A percentile compares a stretch with the other conserved stretches of the same genome.
Conservation (phyloP, 2,329 filamentous ascomycete genomes). For the Aspergillus persii region DNA sequence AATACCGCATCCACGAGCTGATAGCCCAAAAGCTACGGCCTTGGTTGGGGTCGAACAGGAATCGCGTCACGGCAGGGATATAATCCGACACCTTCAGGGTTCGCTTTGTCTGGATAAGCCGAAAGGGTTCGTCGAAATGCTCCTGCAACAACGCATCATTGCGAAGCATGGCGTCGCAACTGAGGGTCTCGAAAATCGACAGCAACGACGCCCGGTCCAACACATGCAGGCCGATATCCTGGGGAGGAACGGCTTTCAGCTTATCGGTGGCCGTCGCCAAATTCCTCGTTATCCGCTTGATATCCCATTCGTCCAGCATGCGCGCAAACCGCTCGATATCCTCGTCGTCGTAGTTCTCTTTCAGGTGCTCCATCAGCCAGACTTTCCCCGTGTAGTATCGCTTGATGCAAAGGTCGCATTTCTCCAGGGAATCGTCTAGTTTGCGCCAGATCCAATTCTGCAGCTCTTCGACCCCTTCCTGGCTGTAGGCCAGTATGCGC, state of each 20-base stretch:
- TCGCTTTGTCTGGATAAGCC: constrained; percentile 73
- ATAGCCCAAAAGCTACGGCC: constrained; percentile 66
- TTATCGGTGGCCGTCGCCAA: constrained; percentile 56
- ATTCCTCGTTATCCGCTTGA: constrained; percentile 60
- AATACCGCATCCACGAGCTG: constrained; percentile 65
- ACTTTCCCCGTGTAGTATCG: constrained; percentile 71
- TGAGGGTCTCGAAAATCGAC: constrained; percentile 83
- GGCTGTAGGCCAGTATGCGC: constrained; percentile 65
- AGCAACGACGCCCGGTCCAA: constrained; percentile 64
- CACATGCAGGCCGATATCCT: constrained; percentile 50
- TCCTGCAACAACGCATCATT: constrained; percentile 52
- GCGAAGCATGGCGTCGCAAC: constrained; percentile 73
- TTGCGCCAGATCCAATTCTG: constrained; percentile 58
- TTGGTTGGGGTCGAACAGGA: constrained; percentile 73
- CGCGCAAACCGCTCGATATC: constrained; percentile 53
- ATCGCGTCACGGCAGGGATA: constrained; percentile 78
- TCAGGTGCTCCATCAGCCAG: constrained; percentile 60
- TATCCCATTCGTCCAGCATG: constrained; percentile 60
- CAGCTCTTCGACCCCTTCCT: constrained; percentile 59
- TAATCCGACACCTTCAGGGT: constrained; percentile 73
- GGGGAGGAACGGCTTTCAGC: constrained; percentile 51
- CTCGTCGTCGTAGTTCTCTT: constrained; percentile 52
- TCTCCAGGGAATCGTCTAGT: constrained; percentile 58
- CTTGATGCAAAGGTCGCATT: constrained; percentile 68
- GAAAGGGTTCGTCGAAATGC: constrained; percentile 80